phyloP scores from a whole-genome alignment of 805 yeast species.

The Millerozyma acaciae region DNA sequence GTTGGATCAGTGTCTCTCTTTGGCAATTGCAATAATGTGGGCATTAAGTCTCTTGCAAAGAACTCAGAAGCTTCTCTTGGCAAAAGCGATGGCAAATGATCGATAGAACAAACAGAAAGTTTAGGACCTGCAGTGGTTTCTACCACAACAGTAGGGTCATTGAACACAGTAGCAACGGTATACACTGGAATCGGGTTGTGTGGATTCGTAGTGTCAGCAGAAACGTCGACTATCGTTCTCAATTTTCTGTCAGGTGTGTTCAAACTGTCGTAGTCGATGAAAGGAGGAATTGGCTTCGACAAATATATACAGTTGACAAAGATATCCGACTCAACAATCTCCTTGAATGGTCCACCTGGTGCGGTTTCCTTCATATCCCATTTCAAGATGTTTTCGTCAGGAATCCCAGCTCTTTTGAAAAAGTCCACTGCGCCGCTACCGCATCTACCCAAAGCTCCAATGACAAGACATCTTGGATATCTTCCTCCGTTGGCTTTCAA shows the following conservation, averaged over 20 bases:
- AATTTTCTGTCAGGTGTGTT: slow-evolving; percentile 68
- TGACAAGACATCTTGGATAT: slow-evolving; percentile 77
- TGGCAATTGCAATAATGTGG: slow-evolving; percentile 82
- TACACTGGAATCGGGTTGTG: slow-evolving; percentile 97
- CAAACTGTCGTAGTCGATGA: slow-evolving; percentile 65
- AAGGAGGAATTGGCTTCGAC: slow-evolving; percentile 91
- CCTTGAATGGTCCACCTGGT: slow-evolving; percentile 94
- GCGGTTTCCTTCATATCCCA: slow-evolving; percentile 99
- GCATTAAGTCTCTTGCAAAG: slow-evolving; percentile 82
- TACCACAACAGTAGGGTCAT: slow-evolving; percentile 85
- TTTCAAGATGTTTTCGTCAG: slow-evolving; percentile 74
- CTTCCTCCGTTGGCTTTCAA: slow-evolving; percentile 53
- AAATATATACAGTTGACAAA: slow-evolving; percentile 95
- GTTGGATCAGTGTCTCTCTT: slow-evolving; percentile 80
- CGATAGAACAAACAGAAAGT: slow-evolving; percentile 89
- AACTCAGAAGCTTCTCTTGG: slow-evolving; percentile 98
- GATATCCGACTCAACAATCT: slow-evolving; percentile 82
- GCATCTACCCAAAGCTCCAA: slow-evolving; percentile 98
- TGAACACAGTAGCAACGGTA: slow-evolving; percentile 82
- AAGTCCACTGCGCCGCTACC: slow-evolving; percentile 95
- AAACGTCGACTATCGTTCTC: slow-evolving; percentile 92
- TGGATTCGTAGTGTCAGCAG: slow-evolving; percentile 98
- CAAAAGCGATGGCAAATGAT: slow-evolving; percentile 89
- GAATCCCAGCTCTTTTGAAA: slow-evolving; percentile 78
- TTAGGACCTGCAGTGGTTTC: slow-evolving; percentile 77